Conservation (phyloP, 305 asterid genomes). For the Fraxinus greggii region DNA sequence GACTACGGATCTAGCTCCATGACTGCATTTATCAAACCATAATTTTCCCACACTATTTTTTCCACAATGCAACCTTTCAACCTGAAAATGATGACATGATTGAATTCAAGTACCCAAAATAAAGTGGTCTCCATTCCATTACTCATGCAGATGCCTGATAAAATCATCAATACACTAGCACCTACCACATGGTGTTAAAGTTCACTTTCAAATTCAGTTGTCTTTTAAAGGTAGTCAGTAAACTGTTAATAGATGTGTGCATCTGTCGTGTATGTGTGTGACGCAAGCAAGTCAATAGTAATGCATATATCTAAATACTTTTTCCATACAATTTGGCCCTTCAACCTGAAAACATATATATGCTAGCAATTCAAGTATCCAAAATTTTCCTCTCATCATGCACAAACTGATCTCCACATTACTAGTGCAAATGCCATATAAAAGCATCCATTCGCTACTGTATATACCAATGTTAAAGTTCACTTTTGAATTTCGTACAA, state of each 20-base stretch:
- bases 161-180: neutral
- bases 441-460: neutral
- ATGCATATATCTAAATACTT: neutral
- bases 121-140: neutral
- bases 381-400: neutral
- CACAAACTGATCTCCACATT: neutral
- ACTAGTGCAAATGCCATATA: neutral
- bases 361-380: neutral
- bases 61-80: neutral
- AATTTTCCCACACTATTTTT: neutral
- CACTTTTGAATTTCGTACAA: neutral
- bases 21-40: neutral
- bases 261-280: neutral
- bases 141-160: neutral
- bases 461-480: neutral
- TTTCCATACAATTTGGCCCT: neutral
- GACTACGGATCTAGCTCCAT: neutral
- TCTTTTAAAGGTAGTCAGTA: neutral
- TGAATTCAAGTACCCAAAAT: neutral
- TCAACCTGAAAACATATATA: neutral
- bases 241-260: neutral
- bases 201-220: neutral
- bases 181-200: neutral
- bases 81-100: neutral
- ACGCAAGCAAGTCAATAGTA: neutral